Evolutionary conservation across 1,284 basidiomycete genomes (phyloP), one percentile per base, ranked within the genome.

Genomic region (Microstroma glucosiphilum): DNA sequence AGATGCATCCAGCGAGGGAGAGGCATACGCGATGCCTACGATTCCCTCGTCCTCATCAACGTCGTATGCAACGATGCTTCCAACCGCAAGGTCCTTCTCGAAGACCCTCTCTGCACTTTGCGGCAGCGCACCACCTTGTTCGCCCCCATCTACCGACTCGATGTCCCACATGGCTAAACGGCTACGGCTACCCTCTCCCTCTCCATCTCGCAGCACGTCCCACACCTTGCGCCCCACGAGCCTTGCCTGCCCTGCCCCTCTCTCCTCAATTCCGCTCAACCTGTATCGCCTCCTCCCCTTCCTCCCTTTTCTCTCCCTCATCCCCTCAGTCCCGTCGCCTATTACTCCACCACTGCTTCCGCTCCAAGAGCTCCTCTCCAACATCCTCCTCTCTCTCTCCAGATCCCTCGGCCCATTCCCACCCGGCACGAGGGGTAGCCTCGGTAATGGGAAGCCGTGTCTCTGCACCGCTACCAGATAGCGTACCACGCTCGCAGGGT

Each of bases 31-130:
- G 3, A 37, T 37, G 30, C 30, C 12, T 3, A 23, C 46, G n/a
- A 48, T 23, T 3, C 46, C 46, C 46, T 48, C 46, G 11, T 48
- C 46, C 46, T n/a, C 46, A 48, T 48, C 46, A 48, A 48, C 46
- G 46, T 48, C 46, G n/a, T 23, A 48, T 12, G 46, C 46, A 7
- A 48, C 23, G 23, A 48, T 48, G 4, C 46, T n/a, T 6, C 46
- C 23, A 4, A 48, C 11, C 11, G 46, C 46, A n/a, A 12, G 3
- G 46, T 12, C 11, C 23, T 4, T 12, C 17, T 48, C 46, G 23
- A n/a, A n/a, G 46, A 4, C 46, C 46, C 23, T 23, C 46, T 48
- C 46, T 48, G 46, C 46, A 7, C 4, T 7, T n/a, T 23, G 4
- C 11, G 23, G 46, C 46, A 4, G 23, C 46, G n/a, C 4, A n/a